A percentile compares a stretch with the other conserved stretches of the same genome.
These are phyloP conservation scores for Boletus subcaerulescens DNA, from an alignment of 768 basidiomycete genomes.

Conservation along the genomic window DNA sequence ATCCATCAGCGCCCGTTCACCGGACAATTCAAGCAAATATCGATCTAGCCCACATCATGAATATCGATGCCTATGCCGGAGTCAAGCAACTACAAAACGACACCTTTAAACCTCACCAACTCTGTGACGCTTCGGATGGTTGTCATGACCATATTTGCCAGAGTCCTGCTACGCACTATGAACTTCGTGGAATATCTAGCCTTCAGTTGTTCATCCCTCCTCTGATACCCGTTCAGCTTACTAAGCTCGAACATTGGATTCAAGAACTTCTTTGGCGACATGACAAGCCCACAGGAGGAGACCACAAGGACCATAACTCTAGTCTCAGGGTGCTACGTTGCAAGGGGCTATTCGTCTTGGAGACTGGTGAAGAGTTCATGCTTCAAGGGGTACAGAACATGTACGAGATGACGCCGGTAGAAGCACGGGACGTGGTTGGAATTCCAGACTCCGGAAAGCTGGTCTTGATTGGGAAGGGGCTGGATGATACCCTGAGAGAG, in stretches of 20 bases:
- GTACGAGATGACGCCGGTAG: constrained; percentile 69
- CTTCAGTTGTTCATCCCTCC: constrained; percentile 67
- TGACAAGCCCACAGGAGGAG: constrained; percentile 40
- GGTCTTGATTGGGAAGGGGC: constrained; percentile 83
- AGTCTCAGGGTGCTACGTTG: constrained; percentile 72
- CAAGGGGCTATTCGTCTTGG: constrained; percentile 73
- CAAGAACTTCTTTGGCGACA: constrained; percentile 82
- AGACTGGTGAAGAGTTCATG: constrained; percentile 59
- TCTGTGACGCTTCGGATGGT: constrained; percentile 30
- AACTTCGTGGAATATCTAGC: constrained; percentile 79
- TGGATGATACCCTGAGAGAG: constrained; percentile 52
- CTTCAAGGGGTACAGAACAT: constrained; percentile 90
- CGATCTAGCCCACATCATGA: constrained; percentile 74
- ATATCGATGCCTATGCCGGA: constrained; percentile 75
- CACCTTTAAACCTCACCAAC: constrained; percentile 30
- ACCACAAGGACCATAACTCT: constrained; percentile 6
- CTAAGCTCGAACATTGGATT: constrained; percentile 74
- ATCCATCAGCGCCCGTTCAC: constrained; percentile 75
- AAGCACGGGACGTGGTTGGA: constrained; percentile 39
- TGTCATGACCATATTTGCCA: constrained; percentile 32
- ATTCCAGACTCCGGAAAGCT: constrained; percentile 71
- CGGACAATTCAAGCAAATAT: constrained; percentile 69
- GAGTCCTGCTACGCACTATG: constrained; percentile 52
- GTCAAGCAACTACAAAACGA: constrained; percentile 29
- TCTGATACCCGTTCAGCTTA: constrained; percentile 46